A percentile compares a stretch with the other conserved stretches of the same genome.
Conservation (phyloP, 352 stramenopile genomes). For the Phytophthora uliginosa region DNA sequence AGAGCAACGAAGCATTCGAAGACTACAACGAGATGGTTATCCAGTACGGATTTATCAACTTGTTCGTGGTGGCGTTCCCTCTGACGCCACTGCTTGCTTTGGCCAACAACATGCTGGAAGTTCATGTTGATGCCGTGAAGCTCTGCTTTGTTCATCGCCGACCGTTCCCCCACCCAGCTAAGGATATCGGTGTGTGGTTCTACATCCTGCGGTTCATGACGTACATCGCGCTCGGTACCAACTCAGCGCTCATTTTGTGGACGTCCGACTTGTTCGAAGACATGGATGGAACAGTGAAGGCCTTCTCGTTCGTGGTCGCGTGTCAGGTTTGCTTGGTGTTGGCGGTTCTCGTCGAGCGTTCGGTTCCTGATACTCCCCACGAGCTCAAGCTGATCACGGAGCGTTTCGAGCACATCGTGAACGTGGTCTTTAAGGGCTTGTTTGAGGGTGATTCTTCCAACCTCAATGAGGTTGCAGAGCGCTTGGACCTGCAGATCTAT, state of each 20-base stretch:
- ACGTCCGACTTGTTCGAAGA: constrained; percentile 80
- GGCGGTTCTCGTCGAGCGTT: constrained; percentile 66
- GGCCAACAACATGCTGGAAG: constrained; percentile 93
- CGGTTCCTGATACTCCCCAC: constrained; percentile 66
- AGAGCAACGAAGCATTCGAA: constrained; percentile 85
- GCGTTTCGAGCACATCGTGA: constrained; percentile 81
- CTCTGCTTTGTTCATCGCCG: constrained; percentile 82
- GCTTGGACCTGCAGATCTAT: constrained; percentile 80
- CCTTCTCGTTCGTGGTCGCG: constrained; percentile 76
- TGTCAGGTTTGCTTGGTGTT: constrained; percentile 80
- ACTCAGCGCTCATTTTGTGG: constrained; percentile 83
- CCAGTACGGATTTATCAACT: constrained; percentile 96
- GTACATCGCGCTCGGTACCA: constrained; percentile 83
- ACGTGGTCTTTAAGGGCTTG: constrained; percentile 82
- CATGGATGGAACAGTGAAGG: constrained; percentile 52
- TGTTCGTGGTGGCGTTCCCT: constrained; percentile 96
- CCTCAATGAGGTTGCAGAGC: constrained; percentile 79
- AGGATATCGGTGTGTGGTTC: constrained; percentile 95
- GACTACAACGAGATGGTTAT: constrained; percentile 95
- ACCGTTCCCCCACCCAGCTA: constrained; percentile 79
- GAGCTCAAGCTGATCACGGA: constrained; percentile 66
- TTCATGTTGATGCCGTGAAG: constrained; percentile 92
- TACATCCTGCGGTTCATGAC: constrained; percentile 88
- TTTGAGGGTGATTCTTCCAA: constrained; percentile 73
- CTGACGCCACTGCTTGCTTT: constrained; percentile 93